Percentiles rank a stretch among this genome's conserved stretches.
These are phyloP conservation scores for Helicostylum pulchrum DNA, from an alignment of 192 early-diverging fungal species.

Conservation along the genomic window DNA sequence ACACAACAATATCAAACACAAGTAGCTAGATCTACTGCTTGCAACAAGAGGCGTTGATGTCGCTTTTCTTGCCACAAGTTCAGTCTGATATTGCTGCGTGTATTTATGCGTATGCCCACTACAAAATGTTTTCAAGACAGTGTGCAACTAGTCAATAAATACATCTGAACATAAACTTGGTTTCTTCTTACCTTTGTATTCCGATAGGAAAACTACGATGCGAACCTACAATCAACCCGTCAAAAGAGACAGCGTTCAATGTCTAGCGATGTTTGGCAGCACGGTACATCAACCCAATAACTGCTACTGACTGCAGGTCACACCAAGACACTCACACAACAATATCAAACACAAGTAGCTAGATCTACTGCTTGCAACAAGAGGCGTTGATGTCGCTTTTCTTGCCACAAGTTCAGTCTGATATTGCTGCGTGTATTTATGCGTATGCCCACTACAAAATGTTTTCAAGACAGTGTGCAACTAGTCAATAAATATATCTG, in stretches of 20 bases:
- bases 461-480: no score
- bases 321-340: neutral
- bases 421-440: neutral
- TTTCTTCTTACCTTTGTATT: no score
- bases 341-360: slow-evolving; percentile 13
- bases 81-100: slow-evolving; percentile 1
- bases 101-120: no score
- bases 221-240: slow-evolving; percentile 2
- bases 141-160: no score
- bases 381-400: slow-evolving; percentile 10
- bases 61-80: slow-evolving; percentile 7
- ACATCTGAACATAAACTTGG: no score
- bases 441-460: no score
- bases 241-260: slow-evolving; percentile 5
- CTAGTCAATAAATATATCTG: no score
- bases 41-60: slow-evolving; percentile 9
- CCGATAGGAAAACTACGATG: neutral
- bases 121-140: no score
- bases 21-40: slow-evolving; percentile 11
- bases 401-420: slow-evolving; percentile 6
- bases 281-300: slow-evolving; percentile 9
- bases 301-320: slow-evolving; percentile 9
- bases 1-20: slow-evolving; percentile 11
- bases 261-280: slow-evolving; percentile 15
- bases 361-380: slow-evolving; percentile 9